Conservation (phyloP, 768 basidiomycete species). For the Kwoniella europaea region DNA sequence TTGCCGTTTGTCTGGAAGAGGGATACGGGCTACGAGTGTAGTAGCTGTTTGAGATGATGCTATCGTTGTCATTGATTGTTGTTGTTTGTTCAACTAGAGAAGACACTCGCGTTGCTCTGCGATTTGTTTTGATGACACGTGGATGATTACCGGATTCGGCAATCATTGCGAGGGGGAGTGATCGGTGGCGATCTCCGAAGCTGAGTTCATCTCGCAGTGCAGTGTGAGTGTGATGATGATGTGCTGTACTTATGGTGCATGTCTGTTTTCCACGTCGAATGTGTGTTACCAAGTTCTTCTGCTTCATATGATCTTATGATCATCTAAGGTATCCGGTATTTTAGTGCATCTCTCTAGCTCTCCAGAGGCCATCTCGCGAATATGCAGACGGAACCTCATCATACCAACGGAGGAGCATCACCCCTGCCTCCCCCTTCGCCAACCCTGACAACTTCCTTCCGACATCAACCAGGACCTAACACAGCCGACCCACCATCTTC, state of each 20-base stretch:
- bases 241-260: background rate
- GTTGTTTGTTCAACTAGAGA: background rate
- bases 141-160: background rate
- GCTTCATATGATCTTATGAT: background rate
- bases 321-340: background rate
- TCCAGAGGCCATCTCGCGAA: background rate
- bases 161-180: background rate
- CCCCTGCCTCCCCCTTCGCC: constrained; percentile 35
- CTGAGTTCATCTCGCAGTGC: background rate
- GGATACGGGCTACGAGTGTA: too few relatives aligned
- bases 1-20: too few relatives aligned
- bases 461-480: constrained; percentile 28
- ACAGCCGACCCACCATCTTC: constrained; percentile 13
- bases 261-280: constrained; percentile 1
- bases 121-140: constrained; percentile 11
- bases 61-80: background rate
- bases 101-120: constrained; percentile 5
- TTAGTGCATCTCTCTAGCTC: background rate
- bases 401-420: constrained; percentile 13
- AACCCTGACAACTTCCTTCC: constrained; percentile 23
- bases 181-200: constrained; percentile 17
- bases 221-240: background rate
- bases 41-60: background rate
- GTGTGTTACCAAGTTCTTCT: background rate
- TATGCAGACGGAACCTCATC: constrained; percentile 23